Evolutionary conservation across 2,329 filamentous ascomycete genomes (phyloP).

Genomic region (Xenoacremonium recifei): DNA sequence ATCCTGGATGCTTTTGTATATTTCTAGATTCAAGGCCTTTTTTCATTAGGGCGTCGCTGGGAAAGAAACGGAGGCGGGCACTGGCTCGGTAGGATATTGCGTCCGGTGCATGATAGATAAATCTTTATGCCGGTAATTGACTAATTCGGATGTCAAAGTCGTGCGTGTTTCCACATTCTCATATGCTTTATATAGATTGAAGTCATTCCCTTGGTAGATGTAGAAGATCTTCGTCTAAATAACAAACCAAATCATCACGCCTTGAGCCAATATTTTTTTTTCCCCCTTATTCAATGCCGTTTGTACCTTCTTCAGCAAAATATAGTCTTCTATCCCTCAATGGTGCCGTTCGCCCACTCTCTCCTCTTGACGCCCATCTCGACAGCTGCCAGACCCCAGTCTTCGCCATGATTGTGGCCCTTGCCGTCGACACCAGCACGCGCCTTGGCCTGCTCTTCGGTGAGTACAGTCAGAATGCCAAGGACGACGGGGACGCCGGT

Average conservation of each 20-base stretch:
- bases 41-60: constrained; percentile 27
- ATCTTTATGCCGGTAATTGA: constrained; percentile 29
- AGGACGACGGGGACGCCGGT: constrained; percentile 87
- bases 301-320: too few species aligned
- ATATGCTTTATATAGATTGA: too few species aligned
- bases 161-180: not conserved
- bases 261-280: too few species aligned
- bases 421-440: constrained; percentile 70
- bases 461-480: constrained; percentile 85
- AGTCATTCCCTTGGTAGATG: too few species aligned
- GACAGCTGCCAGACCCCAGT: constrained; percentile 93
- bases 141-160: constrained; percentile 23
- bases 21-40: constrained; percentile 25
- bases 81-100: constrained; percentile 21
- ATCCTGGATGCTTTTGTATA: constrained; percentile 28
- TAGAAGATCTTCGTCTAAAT: too few species aligned
- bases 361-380: constrained; percentile 88
- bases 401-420: constrained; percentile 90
- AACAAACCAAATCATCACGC: too few species aligned
- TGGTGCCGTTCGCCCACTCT: constrained; percentile 74
- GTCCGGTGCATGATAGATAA: constrained; percentile 30
- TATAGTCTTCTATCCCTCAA: constrained; percentile 39
- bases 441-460: constrained; percentile 81
- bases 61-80: constrained; percentile 24
- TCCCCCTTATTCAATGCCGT: too few species aligned